Conservation (phyloP, 2,329 filamentous ascomycete genomes). For the Diaporthe humulicola region DNA sequence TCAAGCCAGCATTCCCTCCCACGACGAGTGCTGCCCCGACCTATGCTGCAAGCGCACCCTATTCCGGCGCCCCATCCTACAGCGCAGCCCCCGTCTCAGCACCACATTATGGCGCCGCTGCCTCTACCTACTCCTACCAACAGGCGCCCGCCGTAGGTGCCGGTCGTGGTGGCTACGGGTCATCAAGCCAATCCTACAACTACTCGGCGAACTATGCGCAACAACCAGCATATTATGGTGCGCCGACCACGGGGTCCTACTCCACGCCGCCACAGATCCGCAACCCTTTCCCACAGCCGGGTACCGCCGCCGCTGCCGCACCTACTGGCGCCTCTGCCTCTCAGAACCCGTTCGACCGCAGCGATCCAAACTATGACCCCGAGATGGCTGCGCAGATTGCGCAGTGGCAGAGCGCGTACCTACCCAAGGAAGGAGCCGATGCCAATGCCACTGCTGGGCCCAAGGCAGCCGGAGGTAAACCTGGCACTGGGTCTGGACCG, state of each 20-base stretch:
- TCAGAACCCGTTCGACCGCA: constrained; percentile 43
- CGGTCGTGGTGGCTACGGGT: constrained; percentile 47
- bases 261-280: constrained; percentile 76
- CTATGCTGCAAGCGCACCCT: constrained; percentile 45
- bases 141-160: constrained; percentile 52
- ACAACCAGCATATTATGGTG: constrained; percentile 56
- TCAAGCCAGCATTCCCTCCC: constrained; percentile 66
- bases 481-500: constrained; percentile 46
- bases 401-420: constrained; percentile 94
- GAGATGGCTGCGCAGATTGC: constrained; percentile 93
- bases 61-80: constrained; percentile 53
- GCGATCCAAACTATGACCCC: constrained; percentile 70
- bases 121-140: constrained; percentile 46
- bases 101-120: constrained; percentile 58
- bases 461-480: constrained; percentile 46
- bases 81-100: constrained; percentile 51
- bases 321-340: constrained; percentile 42
- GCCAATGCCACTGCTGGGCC: constrained; percentile 43
- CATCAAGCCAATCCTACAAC: constrained; percentile 40
- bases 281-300: constrained; percentile 83
- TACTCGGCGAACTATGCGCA: constrained; percentile 50
- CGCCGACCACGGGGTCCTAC: constrained; percentile 57
- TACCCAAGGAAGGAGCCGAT: constrained; percentile 68
- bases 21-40: constrained; percentile 51
- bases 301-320: constrained; percentile 50